Evolutionary conservation across 805 yeast genomes (phyloP).

Genomic region (Metschnikowia arizonensis): DNA sequence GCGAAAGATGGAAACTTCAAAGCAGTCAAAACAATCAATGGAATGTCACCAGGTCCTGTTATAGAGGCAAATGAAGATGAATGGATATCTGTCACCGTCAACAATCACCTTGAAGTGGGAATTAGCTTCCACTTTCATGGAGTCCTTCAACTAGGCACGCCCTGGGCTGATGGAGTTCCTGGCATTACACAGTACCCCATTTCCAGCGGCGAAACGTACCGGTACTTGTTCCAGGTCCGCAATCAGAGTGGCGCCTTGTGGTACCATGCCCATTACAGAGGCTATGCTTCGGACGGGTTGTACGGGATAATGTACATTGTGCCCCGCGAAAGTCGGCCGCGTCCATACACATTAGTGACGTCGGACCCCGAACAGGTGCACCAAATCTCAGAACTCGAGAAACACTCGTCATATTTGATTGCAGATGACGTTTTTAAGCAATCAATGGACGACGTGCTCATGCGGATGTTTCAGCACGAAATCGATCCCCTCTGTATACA

Average conservation of each 20-base stretch:
- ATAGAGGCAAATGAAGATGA: constrained; percentile 34
- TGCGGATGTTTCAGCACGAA: constrained; percentile 30
- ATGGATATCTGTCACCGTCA: constrained; percentile 32
- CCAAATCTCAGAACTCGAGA: constrained; percentile 24
- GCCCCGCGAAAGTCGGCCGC: constrained; percentile 24
- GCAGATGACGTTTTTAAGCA: constrained; percentile 41
- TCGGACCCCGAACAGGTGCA: constrained; percentile 24
- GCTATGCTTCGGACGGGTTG: constrained; percentile 47
- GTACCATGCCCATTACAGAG: constrained; percentile 52
- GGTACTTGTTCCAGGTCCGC: constrained; percentile 37
- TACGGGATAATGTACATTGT: constrained; percentile 45
- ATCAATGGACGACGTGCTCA: constrained; percentile 30
- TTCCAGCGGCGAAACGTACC: constrained; percentile 37
- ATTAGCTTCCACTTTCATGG: constrained; percentile 56
- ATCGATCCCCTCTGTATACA: constrained; percentile 33
- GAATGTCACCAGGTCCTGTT: constrained; percentile 49
- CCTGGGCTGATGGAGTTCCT: constrained; percentile 49
- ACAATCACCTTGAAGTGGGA: constrained; percentile 35
- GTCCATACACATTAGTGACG: constrained; percentile 31
- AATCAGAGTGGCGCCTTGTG: constrained; percentile 49
- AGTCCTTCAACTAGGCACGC: constrained; percentile 42
- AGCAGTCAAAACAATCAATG: constrained; percentile 36
- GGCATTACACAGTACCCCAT: constrained; percentile 51
- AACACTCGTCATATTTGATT: constrained; percentile 24
- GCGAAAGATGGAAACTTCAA: constrained; percentile 34